Evolutionary conservation across 139 green algal species (phyloP).

Genomic region (Asterochloris sp.): DNA sequence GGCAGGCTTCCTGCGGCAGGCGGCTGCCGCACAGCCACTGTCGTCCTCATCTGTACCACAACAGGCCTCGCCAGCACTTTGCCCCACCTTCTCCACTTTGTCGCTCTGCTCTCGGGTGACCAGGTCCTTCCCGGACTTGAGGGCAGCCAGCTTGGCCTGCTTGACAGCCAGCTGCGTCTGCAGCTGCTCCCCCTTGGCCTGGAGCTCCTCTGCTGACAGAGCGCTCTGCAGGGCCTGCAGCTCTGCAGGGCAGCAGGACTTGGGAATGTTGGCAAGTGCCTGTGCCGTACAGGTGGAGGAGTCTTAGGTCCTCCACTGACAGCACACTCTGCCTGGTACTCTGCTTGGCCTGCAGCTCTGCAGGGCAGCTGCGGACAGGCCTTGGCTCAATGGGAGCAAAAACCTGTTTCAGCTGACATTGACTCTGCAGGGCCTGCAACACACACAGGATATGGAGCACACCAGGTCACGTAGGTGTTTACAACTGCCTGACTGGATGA

Average conservation of each 20-base stretch:
- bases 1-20: no score
- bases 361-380: no score
- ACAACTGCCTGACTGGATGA: no score
- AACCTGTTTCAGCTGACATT: no score
- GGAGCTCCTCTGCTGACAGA: conserved; percentile 42
- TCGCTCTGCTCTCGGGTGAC: conserved; percentile 29
- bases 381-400: no score
- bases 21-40: background rate
- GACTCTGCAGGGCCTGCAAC: no score
- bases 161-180: background rate
- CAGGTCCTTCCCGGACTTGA: conserved; percentile 23
- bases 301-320: no score
- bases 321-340: no score
- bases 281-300: background rate
- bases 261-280: background rate
- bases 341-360: no score
- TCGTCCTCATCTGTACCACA: background rate
- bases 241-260: conserved; percentile 27
- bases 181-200: conserved; percentile 5
- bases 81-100: conserved; percentile 22
- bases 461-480: no score
- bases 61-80: background rate
- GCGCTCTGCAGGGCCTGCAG: conserved; percentile 27
- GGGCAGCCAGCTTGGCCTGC: conserved; percentile 20
- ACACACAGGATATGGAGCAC: no score